Evolutionary conservation across 2,329 filamentous ascomycete species (phyloP).

Genomic region (Penicillium sumatraense): DNA sequence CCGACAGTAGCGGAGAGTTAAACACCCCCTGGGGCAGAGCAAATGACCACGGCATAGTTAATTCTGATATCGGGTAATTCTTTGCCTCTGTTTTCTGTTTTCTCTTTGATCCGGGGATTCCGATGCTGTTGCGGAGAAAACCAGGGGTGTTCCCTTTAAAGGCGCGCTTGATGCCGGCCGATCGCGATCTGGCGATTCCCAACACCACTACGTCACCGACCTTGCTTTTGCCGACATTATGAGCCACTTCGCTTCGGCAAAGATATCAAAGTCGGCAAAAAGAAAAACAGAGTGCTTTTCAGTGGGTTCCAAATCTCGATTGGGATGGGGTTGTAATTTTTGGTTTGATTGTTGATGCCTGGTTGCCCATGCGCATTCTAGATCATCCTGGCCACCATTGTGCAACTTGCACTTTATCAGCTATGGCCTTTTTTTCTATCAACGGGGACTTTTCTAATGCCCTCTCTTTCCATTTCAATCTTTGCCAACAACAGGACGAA

Average conservation of each 20-base stretch:
- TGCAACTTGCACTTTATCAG: background rate
- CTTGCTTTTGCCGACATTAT: background rate
- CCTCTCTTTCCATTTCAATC: background rate
- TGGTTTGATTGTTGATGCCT: slow-evolving; percentile 1
- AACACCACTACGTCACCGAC: slow-evolving; percentile 11
- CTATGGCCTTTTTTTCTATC: background rate
- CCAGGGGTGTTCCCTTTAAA: background rate
- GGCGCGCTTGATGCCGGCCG: background rate
- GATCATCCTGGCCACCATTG: background rate
- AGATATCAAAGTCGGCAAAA: background rate
- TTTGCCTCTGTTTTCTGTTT: background rate
- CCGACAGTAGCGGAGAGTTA: slow-evolving; percentile 34
- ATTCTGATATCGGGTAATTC: background rate
- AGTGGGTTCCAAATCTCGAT: background rate
- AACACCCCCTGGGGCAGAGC: slow-evolving; percentile 36
- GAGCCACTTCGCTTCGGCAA: background rate
- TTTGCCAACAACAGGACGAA: too few relatives aligned
- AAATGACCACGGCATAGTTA: slow-evolving; percentile 34
- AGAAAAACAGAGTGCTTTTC: background rate
- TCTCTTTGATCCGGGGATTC: background rate
- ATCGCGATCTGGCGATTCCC: slow-evolving; percentile 15
- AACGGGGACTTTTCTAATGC: background rate
- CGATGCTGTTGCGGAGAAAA: background rate
- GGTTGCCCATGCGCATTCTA: background rate
- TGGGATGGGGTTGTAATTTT: background rate